Evolutionary conservation across 169 alveolate genomes (phyloP).

Genomic region (Eimeria nieschulzi): DNA sequence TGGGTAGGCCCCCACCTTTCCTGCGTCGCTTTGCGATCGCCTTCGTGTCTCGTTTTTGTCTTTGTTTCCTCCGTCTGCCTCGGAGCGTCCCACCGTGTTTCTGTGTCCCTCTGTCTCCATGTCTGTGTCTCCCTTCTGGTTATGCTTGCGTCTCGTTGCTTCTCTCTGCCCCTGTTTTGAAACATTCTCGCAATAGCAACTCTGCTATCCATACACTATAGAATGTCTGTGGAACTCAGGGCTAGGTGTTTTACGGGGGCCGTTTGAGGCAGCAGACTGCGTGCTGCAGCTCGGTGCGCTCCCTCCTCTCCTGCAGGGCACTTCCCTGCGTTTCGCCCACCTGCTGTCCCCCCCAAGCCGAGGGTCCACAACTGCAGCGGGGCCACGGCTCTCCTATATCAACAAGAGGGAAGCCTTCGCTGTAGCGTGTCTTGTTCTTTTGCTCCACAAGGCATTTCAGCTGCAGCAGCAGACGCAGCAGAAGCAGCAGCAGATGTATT

Average conservation of each 20-base stretch:
- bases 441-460: neutral
- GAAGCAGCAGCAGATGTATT: neutral
- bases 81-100: neutral
- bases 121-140: neutral
- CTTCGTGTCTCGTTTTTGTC: no score
- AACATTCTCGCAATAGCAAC: neutral
- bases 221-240: neutral
- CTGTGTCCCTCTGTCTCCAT: neutral
- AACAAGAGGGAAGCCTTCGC: neutral
- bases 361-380: neutral
- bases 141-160: neutral
- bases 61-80: no score
- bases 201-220: neutral
- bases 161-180: neutral
- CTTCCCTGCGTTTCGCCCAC: neutral
- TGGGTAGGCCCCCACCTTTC: constrained; percentile 75
- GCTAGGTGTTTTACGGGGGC: constrained; percentile 31
- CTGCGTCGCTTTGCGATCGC: no score
- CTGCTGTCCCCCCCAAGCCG: neutral
- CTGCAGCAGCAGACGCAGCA: neutral
- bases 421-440: neutral
- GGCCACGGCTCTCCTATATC: neutral
- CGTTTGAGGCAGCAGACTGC: constrained; percentile 45
- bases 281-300: neutral
- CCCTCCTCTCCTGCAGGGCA: neutral